Conservation (phyloP, 345 rosid genomes). For the Syzygium aromaticum region DNA sequence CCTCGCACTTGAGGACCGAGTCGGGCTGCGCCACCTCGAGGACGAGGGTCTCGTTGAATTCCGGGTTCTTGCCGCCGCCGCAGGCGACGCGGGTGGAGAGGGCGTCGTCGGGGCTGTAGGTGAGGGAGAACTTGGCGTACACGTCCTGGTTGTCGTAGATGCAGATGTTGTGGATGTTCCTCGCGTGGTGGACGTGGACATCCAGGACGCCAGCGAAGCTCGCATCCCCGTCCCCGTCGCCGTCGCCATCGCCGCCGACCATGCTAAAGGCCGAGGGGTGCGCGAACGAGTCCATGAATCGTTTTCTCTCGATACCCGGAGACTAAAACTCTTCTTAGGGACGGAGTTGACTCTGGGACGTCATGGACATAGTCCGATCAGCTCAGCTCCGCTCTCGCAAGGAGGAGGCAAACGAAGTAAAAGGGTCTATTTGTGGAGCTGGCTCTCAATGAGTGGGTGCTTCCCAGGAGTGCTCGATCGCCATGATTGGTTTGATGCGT, state of each 20-base stretch:
- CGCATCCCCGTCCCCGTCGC: background rate
- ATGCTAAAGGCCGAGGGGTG: background rate
- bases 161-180: slow-evolving; percentile 95
- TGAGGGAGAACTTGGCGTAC: slow-evolving; percentile 90
- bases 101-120: slow-evolving; percentile 76
- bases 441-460: background rate
- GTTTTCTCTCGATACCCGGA: background rate
- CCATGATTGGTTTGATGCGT: background rate
- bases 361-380: background rate
- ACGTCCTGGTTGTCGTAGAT: slow-evolving; percentile 96
- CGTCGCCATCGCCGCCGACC: background rate
- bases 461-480: background rate
- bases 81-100: slow-evolving; percentile 67
- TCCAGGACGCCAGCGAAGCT: slow-evolving; percentile 37
- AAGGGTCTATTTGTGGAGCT: background rate
- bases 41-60: slow-evolving; percentile 56
- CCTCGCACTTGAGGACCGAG: slow-evolving; percentile 89
- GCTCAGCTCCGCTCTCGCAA: background rate
- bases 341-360: background rate
- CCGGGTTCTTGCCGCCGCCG: slow-evolving; percentile 91
- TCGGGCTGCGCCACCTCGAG: slow-evolving; percentile 52
- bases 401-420: background rate
- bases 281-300: slow-evolving; percentile 3
- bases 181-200: slow-evolving; percentile 78
- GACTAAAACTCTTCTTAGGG: background rate